Evolutionary conservation across 2,329 filamentous ascomycete species (phyloP).

Genomic region (Phaeoacremonium minimum): DNA sequence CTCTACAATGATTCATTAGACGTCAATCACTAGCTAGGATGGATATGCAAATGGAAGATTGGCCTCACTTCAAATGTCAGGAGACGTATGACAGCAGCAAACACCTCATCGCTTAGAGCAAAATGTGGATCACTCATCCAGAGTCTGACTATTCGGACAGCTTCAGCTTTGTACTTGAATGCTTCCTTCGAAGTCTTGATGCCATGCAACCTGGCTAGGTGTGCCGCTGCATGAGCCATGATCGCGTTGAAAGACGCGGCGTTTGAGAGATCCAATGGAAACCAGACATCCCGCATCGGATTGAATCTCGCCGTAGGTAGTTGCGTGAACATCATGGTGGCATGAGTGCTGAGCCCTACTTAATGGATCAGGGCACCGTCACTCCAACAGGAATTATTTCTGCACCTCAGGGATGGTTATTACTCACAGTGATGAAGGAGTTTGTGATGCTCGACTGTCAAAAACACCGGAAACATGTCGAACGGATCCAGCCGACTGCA

Average conservation of each 20-base stretch:
- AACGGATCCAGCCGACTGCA: constrained; percentile 25
- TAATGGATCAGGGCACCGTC: background rate
- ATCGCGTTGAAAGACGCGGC: constrained; percentile 32
- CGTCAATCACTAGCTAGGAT: background rate
- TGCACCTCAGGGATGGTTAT: background rate
- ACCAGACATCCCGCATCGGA: constrained; percentile 33
- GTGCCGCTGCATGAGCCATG: constrained; percentile 34
- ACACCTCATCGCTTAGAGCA: constrained; percentile 24
- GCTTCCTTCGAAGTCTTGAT: constrained; percentile 18
- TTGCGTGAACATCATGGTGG: constrained; percentile 25
- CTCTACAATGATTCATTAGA: constrained; percentile 1
- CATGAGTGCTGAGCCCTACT: constrained; percentile 22
- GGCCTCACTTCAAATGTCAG: constrained; percentile 6
- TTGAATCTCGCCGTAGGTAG: constrained; percentile 22
- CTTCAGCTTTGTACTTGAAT: constrained; percentile 25
- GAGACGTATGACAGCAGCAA: constrained; percentile 7
- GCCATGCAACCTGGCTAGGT: constrained; percentile 26
- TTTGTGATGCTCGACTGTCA: constrained; percentile 27
- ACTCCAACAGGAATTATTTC: background rate
- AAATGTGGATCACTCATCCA: constrained; percentile 23
- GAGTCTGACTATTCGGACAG: constrained; percentile 24
- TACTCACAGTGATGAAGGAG: constrained; percentile 29
- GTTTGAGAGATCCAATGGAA: constrained; percentile 33
- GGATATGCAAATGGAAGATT: background rate
- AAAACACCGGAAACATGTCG: constrained; percentile 24